Conservation (phyloP, 495 filamentous ascomycete genomes). For the Penicillium taxi region DNA sequence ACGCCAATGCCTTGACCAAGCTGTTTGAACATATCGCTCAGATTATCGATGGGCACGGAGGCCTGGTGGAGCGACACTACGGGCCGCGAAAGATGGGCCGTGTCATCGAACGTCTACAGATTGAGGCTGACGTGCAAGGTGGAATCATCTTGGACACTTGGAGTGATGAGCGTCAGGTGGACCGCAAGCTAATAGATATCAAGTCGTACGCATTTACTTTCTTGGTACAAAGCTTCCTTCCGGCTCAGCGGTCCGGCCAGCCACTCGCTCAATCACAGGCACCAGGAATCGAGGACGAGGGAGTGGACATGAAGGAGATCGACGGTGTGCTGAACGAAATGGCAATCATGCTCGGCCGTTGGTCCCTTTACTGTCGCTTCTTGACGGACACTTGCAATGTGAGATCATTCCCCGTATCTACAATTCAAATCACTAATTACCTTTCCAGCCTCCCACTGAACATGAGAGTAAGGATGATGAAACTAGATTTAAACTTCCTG, state of each 20-base stretch:
- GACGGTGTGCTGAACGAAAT: slow-evolving; percentile 80
- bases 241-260: slow-evolving; percentile 52
- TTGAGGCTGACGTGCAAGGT: slow-evolving; percentile 95
- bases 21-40: slow-evolving; percentile 96
- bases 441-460: slow-evolving; percentile 15
- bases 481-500: slow-evolving; percentile 44
- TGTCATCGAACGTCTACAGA: slow-evolving; percentile 87
- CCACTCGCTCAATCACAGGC: slow-evolving; percentile 59
- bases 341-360: slow-evolving; percentile 82
- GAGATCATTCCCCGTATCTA: slow-evolving; percentile 26
- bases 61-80: slow-evolving; percentile 87
- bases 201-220: slow-evolving; percentile 97
- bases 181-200: slow-evolving; percentile 82
- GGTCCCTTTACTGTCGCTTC: slow-evolving; percentile 89
- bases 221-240: slow-evolving; percentile 86
- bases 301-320: slow-evolving; percentile 90
- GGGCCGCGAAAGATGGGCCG: slow-evolving; percentile 87
- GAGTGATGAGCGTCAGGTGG: slow-evolving; percentile 78
- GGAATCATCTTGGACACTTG: slow-evolving; percentile 94
- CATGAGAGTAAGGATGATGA: slow-evolving; percentile 22
- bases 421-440: slow-evolving; percentile 5
- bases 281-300: slow-evolving; percentile 68
- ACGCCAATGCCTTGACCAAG: slow-evolving; percentile 81
- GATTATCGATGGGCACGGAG: slow-evolving; percentile 86
- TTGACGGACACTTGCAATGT: slow-evolving; percentile 76